Evolutionary conservation across 1,284 basidiomycete species (phyloP), one percentile per base, ranked within the genome.

Genomic region (Termitomyces sp.): DNA sequence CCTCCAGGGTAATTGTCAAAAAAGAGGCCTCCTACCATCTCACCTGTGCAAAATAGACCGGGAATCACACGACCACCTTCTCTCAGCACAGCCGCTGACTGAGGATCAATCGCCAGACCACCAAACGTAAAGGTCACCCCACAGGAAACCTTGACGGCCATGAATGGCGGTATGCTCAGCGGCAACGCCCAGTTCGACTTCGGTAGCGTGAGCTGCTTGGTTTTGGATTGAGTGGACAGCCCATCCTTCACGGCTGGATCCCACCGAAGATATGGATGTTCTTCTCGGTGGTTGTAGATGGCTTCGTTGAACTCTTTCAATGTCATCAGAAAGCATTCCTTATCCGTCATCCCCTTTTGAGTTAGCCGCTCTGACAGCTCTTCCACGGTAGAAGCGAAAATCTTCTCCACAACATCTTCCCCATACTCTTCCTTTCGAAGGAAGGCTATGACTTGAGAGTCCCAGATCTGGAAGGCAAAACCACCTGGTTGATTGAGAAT

Each of bases 91-190:
- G 66, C 73, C 5, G 79, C 75, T 0, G 79, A 82, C 10, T 70
- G 63, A 0, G 82, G 75, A 59, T 86, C 77, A 55, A 87, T 79
- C 1, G 75, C 78, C 2, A 87, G 66, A 2, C 84, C 84, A 1
- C 84, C 84, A 68, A 86, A 88, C 2, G 83, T 88, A 69, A 86
- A 88, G 1, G 85, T 86, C 54, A 86, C 78, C 1, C 84, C 84
- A 67, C 84, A 86, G 0, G 80, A 70, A 2, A 87, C 80, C 62
- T 83, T 84, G 30, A 86, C 80, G 1, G 84, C 84, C 62, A 86
- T 70, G 62, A 83, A 83, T 0, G 82, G 83, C 8, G 71, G 65
- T 45, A 73, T 59, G 42, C 79, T 74, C 38, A 87, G 65, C 1
- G 77, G 63, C 57, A 82, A 67, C 1, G 84, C 84, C 84, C 84